A percentile compares a stretch with the other conserved stretches of the same genome.
Conservation (phyloP, 192 early-diverging fungal species). For the Rhizoclosmatium sp. region DNA sequence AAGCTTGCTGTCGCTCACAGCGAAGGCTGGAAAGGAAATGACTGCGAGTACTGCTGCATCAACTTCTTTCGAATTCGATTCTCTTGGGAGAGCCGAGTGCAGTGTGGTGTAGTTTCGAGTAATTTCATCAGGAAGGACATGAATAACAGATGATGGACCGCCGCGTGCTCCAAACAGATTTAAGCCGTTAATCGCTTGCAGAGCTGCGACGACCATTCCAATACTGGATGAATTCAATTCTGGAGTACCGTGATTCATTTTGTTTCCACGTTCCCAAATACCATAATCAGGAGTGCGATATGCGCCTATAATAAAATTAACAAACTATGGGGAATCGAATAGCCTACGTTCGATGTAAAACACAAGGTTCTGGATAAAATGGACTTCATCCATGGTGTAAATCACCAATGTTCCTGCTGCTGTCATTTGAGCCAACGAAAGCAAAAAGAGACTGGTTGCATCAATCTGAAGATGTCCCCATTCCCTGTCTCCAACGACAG, state of each 20-base stretch:
- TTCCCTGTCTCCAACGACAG: conserved; percentile 82
- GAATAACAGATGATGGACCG: conserved; percentile 79
- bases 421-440: conserved; percentile 85
- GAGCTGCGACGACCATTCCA: conserved; percentile 86
- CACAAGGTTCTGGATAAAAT: conserved; percentile 86
- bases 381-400: conserved; percentile 84
- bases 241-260: conserved; percentile 84
- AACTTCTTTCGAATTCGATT: conserved; percentile 87
- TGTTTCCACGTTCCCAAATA: conserved; percentile 90
- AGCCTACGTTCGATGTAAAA: conserved; percentile 78
- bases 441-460: conserved; percentile 83
- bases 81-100: conserved; percentile 78
- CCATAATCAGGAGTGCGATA: conserved; percentile 89
- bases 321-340: not conserved
- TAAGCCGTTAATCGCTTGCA: conserved; percentile 84
- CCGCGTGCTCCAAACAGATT: conserved; percentile 86
- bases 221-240: conserved; percentile 89
- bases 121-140: conserved; percentile 85
- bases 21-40: conserved; percentile 91
- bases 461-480: conserved; percentile 94
- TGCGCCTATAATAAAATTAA: conserved; percentile 36
- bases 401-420: conserved; percentile 77
- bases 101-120: conserved; percentile 83
- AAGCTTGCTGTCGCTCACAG: conserved; percentile 72
- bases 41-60: conserved; percentile 84